Base-by-base conservation (phyloP, 768 basidiomycete genomes). In the Leucosporidium yakuticum region DNA sequence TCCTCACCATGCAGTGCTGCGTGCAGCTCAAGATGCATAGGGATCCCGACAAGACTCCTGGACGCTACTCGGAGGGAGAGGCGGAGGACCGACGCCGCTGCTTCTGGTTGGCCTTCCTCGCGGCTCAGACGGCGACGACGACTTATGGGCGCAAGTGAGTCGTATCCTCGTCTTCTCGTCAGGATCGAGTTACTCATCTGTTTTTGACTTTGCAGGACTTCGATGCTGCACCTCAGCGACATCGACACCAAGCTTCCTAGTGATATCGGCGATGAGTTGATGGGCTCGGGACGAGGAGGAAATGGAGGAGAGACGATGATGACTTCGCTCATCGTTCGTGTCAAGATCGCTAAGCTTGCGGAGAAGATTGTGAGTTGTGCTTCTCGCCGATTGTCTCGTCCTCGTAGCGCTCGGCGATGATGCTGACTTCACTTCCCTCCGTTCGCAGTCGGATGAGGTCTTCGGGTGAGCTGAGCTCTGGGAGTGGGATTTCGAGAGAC, bases 1-100 rank as follows among this genome's bases (percentile, higher is more conserved):
- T 56, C 11, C 31, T 57, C 47, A 56, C 55, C 1, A 48, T 58
- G 9, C 63, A 64, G 48, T 32, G 31, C 3, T 56, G 63, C 44
- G n/a, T 64, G 0, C 55, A 57, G 56, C 63, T 64, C 32, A 34
- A 50, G 20, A 55, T 64, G 7, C 63, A 64, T 14, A 47, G 56
- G 29, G 63, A 64, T 36, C 63, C 63, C 11, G 39, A 32, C 27
- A 63, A 57, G 62, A 31, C 39, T 1, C 3, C 2, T 1, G 19
- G n/a, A 8, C 4, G 17, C 1, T 56, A 47, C n/a, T 48, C 54
- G 0, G 29, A 27, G 14, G 54, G 21, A 39, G 55, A 64, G 23
- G 20, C 32, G 5, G 63, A 64, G n/a, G 63, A 64, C 34, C 53
- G 63, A 11, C 53, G 63, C 1, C 53, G 63, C 4, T 5, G 50